Base-by-base conservation (phyloP, 1,284 basidiomycete genomes). In the Sporisorium iseilematis-ciliati region DNA sequence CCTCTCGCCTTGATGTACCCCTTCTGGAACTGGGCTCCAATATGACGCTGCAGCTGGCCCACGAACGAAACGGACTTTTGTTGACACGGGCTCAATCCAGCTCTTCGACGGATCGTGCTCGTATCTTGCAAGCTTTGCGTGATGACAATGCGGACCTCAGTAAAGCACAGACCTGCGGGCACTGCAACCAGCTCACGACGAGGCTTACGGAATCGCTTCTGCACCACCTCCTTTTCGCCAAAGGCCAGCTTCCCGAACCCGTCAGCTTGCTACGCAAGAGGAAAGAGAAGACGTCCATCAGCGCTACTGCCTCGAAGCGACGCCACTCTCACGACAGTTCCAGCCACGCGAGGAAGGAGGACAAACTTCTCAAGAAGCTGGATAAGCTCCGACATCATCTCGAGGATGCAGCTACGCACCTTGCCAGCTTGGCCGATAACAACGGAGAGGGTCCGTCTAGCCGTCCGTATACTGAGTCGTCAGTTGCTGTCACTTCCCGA, bases 171-270 rank as follows among this genome's bases (percentile, higher is more conserved):
- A 12, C 55, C 33, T 54, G 35, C 21, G 77, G 77, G 3, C 77
- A 80, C 42, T 60, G 54, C 38, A 38, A 58, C 7, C 67, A 72
- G 48, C 71, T 80, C 23, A 60, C 62, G 7, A 58, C 72, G 4
- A 55, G 63, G 2, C 54, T 80, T 4, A 38, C 57, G 29, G 62
- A 72, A 29, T 68, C 74, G 7, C 53, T 63, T n/a, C 29, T 79
- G 4, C 70, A 76, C 21, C 63, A 78, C 43, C 53, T 78, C 5
- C 71, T 80, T 2, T 80, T 76, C 48, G 62, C 68, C 6, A 68
- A 75, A 31, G 71, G 65, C 5, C 79, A 80, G 51, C 55, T 79
- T 7, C 71, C 77, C 25, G 64, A 69, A 33, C 70, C 65, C 12
- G 65, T 79, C 60, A 71, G 57, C 41, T 23, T 67, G 10, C 26